Base-by-base conservation (phyloP, 257 asterid species). In the Solanum ossicruentum region DNA sequence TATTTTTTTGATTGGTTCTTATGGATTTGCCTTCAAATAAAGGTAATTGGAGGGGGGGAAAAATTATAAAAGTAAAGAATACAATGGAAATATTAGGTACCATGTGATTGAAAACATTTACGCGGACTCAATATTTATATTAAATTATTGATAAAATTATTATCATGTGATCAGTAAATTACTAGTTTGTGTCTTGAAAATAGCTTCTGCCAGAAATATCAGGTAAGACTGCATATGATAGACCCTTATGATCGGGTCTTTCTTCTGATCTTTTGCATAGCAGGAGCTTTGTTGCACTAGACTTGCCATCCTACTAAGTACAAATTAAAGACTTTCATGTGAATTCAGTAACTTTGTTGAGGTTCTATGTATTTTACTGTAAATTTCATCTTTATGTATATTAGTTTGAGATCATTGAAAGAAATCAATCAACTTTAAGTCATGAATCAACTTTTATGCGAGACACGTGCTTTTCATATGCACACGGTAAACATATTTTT, bases 11-110 rank as follows among this genome's bases (percentile, higher is more conserved):
- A 49, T 49, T 75, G 61, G 21, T 43, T 75, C 81, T 8, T 47
- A 23, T 75, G 39, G 81, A 49, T 75, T 75, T 75, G 81, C 23
- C 81, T 49, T 75, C 81, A 21, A 73, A 73, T 75, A 75, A 21
- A 60, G 43, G 43, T 49, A 23, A 75, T 47, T 12, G 61, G n/a
- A 21, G 81, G 81, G n/a, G n/a, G 81, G 23, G 13, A 36, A 32
- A 2, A 16, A 7, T 32, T 32, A 7, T 2, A n/a, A n/a, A 10
- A 4, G 18, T 4, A 21, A 72, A 11, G 56, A 18, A 71, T 18
- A 20, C 12, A 45, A 15, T 69, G 26, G n/a, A 72, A 72, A n/a
- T 45, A 72, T 39, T 39, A 36, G 41, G 41, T 36, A 11, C 10
- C 18, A 41, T 11, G 13, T 65, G 20, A 65, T 65, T 13, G 72